Conservation (phyloP, 2,329 filamentous ascomycete species). For the Neospermospora avenae region DNA sequence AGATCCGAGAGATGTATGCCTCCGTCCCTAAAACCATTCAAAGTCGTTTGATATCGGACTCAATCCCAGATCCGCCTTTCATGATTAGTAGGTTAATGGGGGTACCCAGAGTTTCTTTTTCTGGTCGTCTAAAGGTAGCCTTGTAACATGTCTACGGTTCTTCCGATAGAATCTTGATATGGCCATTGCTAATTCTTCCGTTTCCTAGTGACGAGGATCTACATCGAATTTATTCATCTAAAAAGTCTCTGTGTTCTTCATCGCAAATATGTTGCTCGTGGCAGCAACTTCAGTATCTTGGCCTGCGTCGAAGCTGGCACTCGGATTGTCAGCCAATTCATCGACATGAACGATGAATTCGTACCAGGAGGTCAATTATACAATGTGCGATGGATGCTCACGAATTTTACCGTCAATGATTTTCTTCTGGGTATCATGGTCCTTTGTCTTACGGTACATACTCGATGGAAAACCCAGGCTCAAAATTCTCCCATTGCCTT, state of each 20-base stretch:
- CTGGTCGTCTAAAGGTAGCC: too few relatives aligned
- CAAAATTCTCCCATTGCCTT: neutral
- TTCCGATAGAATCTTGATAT: too few relatives aligned
- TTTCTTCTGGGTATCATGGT: conserved; percentile 31
- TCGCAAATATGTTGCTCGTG: conserved; percentile 29
- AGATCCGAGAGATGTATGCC: conserved; percentile 24
- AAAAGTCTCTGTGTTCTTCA: conserved; percentile 33
- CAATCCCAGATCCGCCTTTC: conserved; percentile 25
- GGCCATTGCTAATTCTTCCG: too few relatives aligned
- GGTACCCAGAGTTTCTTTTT: too few relatives aligned
- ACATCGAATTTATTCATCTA: conserved; percentile 28
- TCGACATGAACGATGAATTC: conserved; percentile 31
- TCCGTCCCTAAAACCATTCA: conserved; percentile 21
- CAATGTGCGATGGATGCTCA: conserved; percentile 28
- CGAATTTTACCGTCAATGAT: conserved; percentile 31
- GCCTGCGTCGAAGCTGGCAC: conserved; percentile 24
- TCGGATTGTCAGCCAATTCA: conserved; percentile 24
- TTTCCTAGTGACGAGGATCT: conserved; percentile 28
- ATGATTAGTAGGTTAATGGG: too few relatives aligned
- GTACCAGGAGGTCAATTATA: conserved; percentile 27
- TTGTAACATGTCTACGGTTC: too few relatives aligned
- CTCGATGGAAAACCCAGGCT: conserved; percentile 10
- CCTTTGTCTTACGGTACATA: conserved; percentile 27
- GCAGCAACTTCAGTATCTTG: conserved; percentile 19
- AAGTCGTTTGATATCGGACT: conserved; percentile 24